A percentile compares a stretch with the other conserved stretches of the same genome.
Conservation (phyloP, 345 rosid genomes). For the Raphanus sativus region DNA sequence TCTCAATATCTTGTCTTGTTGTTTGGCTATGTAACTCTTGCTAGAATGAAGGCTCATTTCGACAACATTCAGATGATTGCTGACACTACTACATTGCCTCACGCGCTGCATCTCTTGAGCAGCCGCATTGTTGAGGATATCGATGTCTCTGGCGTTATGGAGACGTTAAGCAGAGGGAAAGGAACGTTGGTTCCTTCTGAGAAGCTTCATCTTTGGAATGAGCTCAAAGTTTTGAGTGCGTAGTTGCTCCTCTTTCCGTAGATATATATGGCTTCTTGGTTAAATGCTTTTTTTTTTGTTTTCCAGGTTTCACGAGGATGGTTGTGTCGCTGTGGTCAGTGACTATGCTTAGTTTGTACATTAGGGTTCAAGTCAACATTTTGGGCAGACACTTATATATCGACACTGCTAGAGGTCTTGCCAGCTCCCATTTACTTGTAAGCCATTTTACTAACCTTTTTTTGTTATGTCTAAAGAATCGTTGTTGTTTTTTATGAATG, state of each 20-base stretch:
- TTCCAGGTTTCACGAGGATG: constrained; percentile 90
- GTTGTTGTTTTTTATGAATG: background rate
- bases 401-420: constrained; percentile 81
- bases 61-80: constrained; percentile 87
- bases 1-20: background rate
- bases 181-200: constrained; percentile 64
- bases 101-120: constrained; percentile 63
- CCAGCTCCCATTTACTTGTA: constrained; percentile 64
- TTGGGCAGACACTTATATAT: constrained; percentile 91
- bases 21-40: background rate
- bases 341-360: constrained; percentile 79
- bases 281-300: background rate
- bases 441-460: constrained; percentile 36
- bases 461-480: background rate
- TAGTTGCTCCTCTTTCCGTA: constrained; percentile 1
- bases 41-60: constrained; percentile 84
- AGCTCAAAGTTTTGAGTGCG: constrained; percentile 79
- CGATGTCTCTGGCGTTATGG: constrained; percentile 68
- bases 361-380: constrained; percentile 94
- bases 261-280: background rate
- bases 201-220: constrained; percentile 90
- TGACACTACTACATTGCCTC: constrained; percentile 81
- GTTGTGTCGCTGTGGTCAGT: constrained; percentile 79
- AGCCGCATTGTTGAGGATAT: constrained; percentile 66
- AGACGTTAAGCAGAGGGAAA: constrained; percentile 73